Conservation (phyloP, 2,329 filamentous ascomycete species). For the Elsinoe australis region DNA sequence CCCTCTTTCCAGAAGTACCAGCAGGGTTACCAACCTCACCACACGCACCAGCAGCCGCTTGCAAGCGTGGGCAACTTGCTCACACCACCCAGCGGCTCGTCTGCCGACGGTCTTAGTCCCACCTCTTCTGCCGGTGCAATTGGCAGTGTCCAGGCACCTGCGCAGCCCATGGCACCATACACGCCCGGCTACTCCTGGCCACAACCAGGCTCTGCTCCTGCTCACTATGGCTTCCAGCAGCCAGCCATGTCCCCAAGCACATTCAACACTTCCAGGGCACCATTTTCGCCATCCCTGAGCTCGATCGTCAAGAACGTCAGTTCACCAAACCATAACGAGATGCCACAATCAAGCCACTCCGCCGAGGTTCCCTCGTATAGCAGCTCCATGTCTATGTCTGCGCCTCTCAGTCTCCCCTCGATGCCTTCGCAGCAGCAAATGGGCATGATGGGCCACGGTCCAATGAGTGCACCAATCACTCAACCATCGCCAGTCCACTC, state of each 20-base stretch:
- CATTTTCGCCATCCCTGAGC: constrained; percentile 52
- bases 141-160: constrained; percentile 53
- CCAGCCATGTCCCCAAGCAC: constrained; percentile 38
- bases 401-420: constrained; percentile 42
- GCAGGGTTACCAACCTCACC: constrained; percentile 23
- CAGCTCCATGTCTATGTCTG: constrained; percentile 48
- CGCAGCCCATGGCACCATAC: constrained; percentile 50
- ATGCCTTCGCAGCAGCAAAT: constrained; percentile 40
- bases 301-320: constrained; percentile 48
- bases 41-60: constrained; percentile 30
- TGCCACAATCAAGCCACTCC: constrained; percentile 62
- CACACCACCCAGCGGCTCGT: constrained; percentile 54
- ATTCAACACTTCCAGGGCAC: constrained; percentile 42
- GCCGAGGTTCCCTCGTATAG: constrained; percentile 59
- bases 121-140: constrained; percentile 52
- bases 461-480: constrained; percentile 24
- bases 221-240: constrained; percentile 47
- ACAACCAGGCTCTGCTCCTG: constrained; percentile 46
- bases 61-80: constrained; percentile 55
- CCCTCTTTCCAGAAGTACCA: constrained; percentile 45
- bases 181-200: constrained; percentile 56
- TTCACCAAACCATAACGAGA: constrained; percentile 55
- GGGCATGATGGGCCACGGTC: constrained; percentile 37
- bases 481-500: constrained; percentile 49
- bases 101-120: constrained; percentile 55